Conservation (phyloP, 1,139 yeast genomes). For the Meyerozyma carpophila region DNA sequence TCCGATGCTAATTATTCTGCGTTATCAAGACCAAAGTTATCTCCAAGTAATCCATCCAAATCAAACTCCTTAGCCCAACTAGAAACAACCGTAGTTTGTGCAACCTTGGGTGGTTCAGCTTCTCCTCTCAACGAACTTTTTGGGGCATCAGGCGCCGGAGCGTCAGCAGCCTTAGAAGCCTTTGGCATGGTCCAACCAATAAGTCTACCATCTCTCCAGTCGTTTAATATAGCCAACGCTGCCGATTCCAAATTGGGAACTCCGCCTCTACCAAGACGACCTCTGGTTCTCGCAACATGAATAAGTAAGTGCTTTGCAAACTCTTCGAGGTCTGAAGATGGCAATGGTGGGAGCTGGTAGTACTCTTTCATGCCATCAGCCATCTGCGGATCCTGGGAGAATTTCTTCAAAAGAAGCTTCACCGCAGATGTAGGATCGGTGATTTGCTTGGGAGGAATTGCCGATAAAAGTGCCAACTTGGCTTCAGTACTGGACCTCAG, state of each 20-base stretch:
- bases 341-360: slow-evolving; percentile 80
- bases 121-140: slow-evolving; percentile 42
- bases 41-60: slow-evolving; percentile 69
- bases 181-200: slow-evolving; percentile 89
- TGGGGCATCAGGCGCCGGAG: slow-evolving; percentile 26
- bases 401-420: slow-evolving; percentile 65
- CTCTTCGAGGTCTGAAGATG: slow-evolving; percentile 57
- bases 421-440: slow-evolving; percentile 84
- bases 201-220: slow-evolving; percentile 96
- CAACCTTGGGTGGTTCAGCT: slow-evolving; percentile 49
- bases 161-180: slow-evolving; percentile 42
- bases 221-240: slow-evolving; percentile 76
- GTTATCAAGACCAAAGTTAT: slow-evolving; percentile 22
- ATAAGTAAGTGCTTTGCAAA: slow-evolving; percentile 81
- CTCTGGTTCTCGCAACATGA: slow-evolving; percentile 88
- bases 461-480: slow-evolving; percentile 79
- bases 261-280: slow-evolving; percentile 91
- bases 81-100: slow-evolving; percentile 77
- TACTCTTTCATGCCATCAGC: slow-evolving; percentile 67
- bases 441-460: slow-evolving; percentile 84
- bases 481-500: slow-evolving; percentile 71
- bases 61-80: slow-evolving; percentile 95
- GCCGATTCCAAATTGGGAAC: slow-evolving; percentile 85
- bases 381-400: slow-evolving; percentile 68
- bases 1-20: background rate